phyloP scores from a whole-genome alignment of 2,329 filamentous ascomycete genomes.

The Bipolaris bicolor region DNA sequence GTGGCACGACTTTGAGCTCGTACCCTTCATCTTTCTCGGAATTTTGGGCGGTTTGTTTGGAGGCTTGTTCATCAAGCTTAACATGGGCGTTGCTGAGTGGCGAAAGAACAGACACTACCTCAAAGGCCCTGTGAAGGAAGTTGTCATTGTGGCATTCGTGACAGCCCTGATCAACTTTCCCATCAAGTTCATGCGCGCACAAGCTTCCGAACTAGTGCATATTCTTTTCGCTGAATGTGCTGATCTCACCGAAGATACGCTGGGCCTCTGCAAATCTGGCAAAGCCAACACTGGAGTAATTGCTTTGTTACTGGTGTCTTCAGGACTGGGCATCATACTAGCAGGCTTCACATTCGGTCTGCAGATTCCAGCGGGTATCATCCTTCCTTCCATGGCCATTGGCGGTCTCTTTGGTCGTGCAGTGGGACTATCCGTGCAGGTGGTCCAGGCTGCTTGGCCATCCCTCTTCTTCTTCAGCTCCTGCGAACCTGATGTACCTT shows the following conservation, averaged over 20 bases:
- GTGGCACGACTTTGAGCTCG: constrained; percentile 93
- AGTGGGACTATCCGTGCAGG: constrained; percentile 85
- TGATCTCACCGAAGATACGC: constrained; percentile 79
- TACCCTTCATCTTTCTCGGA: constrained; percentile 86
- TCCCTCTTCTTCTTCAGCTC: constrained; percentile 76
- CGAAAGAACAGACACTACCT: constrained; percentile 74
- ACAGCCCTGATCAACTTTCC: constrained; percentile 94
- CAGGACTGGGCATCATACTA: constrained; percentile 82
- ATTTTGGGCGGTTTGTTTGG: constrained; percentile 93
- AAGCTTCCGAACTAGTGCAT: constrained; percentile 88
- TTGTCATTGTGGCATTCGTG: constrained; percentile 76
- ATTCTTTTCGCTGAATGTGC: constrained; percentile 91
- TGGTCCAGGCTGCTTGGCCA: constrained; percentile 81
- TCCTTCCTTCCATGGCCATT: constrained; percentile 94
- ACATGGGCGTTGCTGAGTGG: constrained; percentile 85
- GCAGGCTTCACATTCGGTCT: constrained; percentile 90
- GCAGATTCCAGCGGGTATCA: constrained; percentile 92
- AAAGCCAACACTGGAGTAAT: constrained; percentile 83
- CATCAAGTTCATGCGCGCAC: constrained; percentile 93
- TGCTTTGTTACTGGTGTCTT: constrained; percentile 79
- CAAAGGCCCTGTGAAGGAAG: constrained; percentile 75
- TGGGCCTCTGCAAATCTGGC: constrained; percentile 88
- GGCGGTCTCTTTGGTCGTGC: constrained; percentile 89
- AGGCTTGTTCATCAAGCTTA: constrained; percentile 90
- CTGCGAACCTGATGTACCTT: constrained; percentile 85